Evolutionary conservation across 768 basidiomycete species (phyloP), one percentile per base, ranked within the genome.

Genomic region (Lentinus tigrinus): DNA sequence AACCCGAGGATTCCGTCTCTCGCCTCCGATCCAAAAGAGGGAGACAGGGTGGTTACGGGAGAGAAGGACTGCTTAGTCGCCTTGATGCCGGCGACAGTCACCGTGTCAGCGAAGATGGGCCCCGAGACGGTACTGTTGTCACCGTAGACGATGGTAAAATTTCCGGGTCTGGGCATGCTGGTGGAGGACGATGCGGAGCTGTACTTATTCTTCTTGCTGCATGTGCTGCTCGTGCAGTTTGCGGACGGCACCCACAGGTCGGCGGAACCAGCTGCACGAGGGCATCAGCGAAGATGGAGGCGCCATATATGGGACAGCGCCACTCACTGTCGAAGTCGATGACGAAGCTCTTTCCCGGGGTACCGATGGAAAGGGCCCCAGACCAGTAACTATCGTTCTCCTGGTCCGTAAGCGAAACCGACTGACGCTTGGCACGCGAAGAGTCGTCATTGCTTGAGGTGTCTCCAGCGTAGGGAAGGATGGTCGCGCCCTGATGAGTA

Each of bases 331-430:
- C 77, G 54, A 78, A 78, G 62, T 77, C 75, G 28, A 76, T 72
- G 51, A 73, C 43, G 67, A 77, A 79, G 9, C 57, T 44, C 57
- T 75, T 72, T 4, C 59, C 62, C 4, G 73, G 74, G 10, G 71
- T 74, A 42, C 77, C 78, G 58, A 78, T 75, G 17, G 70, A 65
- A 54, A 79, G 70, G 19, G 63, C 62, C 26, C 77, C 78, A 7
- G 74, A 70, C 78, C 79, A 79, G 50, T 77, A 72, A 54, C 52
- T 44, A 48, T 75, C 74, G 50, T 65, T 53, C 8, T 72, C 61
- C 56, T 75, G 70, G 61, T 75, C 74, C 4, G 70, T 75, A 14
- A 75, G 62, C 2, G 65, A 13, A 63, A 74, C 74, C 3, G 61
- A 62, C 63, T 76, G 74, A 26, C 75, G 70, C 63, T 69, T 24